Evolutionary conservation across 371 early-diverging fungal species (phyloP), one percentile per base, ranked within the genome.

Genomic region (Mortierella sp.): DNA sequence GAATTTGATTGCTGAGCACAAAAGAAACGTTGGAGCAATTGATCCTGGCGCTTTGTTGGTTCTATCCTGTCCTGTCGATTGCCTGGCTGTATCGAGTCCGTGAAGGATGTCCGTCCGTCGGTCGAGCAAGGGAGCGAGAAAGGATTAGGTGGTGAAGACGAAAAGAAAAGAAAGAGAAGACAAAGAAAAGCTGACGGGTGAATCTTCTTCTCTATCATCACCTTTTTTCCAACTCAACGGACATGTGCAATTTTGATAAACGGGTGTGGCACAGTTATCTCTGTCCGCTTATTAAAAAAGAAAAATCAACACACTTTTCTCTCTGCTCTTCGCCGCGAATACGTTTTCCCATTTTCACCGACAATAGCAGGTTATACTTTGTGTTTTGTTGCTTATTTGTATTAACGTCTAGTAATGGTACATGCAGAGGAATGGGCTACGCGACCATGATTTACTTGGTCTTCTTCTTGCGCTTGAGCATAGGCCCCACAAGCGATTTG

Each of bases 381-480:
- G 55, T 55, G 51, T 14, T 70, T 70, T 24, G 54, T 51, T 29
- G 3, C 60, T 21, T 24, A 21, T 38, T 56, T 41, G 5, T 55
- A 55, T 55, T 27, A 55, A 55, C 24, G 10, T 55, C 56, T 55
- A 55, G 56, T 58, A 60, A 60, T 21, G 21, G 21, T 21, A 51
- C 51, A n/a, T 56, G 24, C 24, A 54, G 54, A 24, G 54, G 49
- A 27, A n/a, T 44, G 21, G 44, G 41, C 0, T 51, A 32, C 56
- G 8, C 29, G 27, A 27, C 38, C 18, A 54, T 74, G 12, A 2
- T 65, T 35, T 35, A 65, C 72, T 82, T 79, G 70, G 74, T 60
- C 79, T 80, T 80, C 73, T 85, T 85, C 75, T 85, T 85, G 74
- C 81, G 81, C 73, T 85, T 85, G 32, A 79, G 44, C 86, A 81